These are phyloP conservation scores for Pleurotus pulmonarius DNA, from an alignment of 768 basidiomycete genomes.

Conservation along the genomic window DNA sequence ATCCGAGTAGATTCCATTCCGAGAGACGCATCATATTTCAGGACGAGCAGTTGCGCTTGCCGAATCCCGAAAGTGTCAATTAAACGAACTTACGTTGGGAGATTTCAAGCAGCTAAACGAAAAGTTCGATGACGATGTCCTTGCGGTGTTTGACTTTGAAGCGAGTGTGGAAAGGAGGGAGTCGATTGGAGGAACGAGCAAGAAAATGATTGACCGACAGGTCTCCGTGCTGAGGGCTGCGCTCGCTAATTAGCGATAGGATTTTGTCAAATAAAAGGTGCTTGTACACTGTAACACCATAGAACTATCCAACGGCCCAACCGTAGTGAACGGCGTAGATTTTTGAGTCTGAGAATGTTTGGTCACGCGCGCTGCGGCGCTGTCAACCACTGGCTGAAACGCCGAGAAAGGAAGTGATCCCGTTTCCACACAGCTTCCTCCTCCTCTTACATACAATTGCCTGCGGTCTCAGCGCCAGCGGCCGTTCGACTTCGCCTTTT, in stretches of 20 bases:
- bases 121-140: slow-evolving; percentile 80
- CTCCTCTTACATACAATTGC: neutral
- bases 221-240: slow-evolving; percentile 68
- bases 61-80: slow-evolving; percentile 74
- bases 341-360: too few species aligned
- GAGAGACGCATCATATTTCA: slow-evolving; percentile 97
- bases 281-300: too few species aligned
- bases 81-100: slow-evolving; percentile 74
- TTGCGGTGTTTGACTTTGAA: slow-evolving; percentile 90
- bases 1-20: slow-evolving; percentile 80
- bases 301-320: too few species aligned
- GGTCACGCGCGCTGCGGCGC: slow-evolving; percentile 8
- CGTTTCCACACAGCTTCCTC: slow-evolving; percentile 6
- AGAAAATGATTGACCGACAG: slow-evolving; percentile 81
- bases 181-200: slow-evolving; percentile 90
- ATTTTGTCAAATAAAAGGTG: slow-evolving; percentile 1
- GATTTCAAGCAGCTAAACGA: slow-evolving; percentile 77
- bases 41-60: slow-evolving; percentile 95
- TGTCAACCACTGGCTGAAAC: slow-evolving; percentile 3
- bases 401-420: slow-evolving; percentile 1
- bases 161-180: slow-evolving; percentile 89
- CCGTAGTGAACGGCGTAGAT: too few species aligned
- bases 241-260: slow-evolving; percentile 31
- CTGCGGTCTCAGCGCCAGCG: slow-evolving; percentile 4
- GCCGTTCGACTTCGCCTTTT: neutral